These are phyloP conservation scores for Hypoxylon sp. DNA, from an alignment of 2,329 filamentous ascomycete genomes.

Conservation along the genomic window DNA sequence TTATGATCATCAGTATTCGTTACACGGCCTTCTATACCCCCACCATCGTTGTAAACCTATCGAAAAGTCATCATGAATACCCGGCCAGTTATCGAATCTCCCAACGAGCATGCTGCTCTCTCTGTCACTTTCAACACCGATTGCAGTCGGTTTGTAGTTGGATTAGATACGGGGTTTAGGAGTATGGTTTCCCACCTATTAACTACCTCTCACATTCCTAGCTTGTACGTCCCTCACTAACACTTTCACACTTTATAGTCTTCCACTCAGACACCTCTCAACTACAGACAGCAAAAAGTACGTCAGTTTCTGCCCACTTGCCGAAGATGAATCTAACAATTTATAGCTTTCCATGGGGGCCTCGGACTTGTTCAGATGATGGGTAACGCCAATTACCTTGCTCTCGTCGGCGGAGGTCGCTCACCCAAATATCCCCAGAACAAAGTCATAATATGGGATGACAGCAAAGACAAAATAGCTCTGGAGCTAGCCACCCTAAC, in stretches of 20 bases:
- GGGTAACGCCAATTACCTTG: constrained; percentile 87
- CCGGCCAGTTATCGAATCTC: constrained; percentile 84
- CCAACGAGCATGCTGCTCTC: constrained; percentile 80
- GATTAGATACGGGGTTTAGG: constrained; percentile 87
- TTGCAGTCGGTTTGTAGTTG: constrained; percentile 87
- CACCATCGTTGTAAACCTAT: constrained; percentile 28
- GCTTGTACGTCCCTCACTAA: constrained; percentile 13
- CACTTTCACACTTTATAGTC: constrained; percentile 65
- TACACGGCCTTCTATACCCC: constrained; percentile 20
- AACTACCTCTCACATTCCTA: constrained; percentile 1
- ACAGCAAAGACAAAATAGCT: constrained; percentile 78
- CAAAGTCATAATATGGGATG: constrained; percentile 96
- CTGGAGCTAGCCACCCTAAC: constrained; percentile 87
- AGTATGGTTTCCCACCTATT: constrained; percentile 66
- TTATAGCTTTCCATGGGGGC: constrained; percentile 77
- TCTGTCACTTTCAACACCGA: constrained; percentile 90
- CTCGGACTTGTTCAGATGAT: constrained; percentile 90
- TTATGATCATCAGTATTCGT: constrained; percentile 33
- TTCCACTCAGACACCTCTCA: constrained; percentile 81
- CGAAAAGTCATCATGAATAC: constrained; percentile 80
- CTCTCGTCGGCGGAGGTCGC: constrained; percentile 88
- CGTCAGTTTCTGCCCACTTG: constrained; percentile 10
- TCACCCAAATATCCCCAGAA: constrained; percentile 89
- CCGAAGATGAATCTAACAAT: constrained; percentile 22
- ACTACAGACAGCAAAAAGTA: constrained; percentile 70